phyloP scores from a whole-genome alignment of 176 grass and related monocot genomes.

The Rhynchospora pubera region DNA sequence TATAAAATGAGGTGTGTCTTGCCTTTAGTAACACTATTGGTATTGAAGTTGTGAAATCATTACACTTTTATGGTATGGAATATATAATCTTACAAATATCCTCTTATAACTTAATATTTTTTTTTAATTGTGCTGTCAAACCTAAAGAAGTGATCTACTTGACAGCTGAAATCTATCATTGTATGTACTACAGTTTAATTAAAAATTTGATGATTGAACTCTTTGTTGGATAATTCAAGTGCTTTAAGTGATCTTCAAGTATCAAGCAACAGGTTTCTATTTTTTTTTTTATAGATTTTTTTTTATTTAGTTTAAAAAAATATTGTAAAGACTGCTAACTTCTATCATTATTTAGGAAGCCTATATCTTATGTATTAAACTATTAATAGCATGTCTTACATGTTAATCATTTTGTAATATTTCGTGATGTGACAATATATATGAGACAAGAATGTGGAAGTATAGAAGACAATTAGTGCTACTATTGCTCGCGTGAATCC shows the following conservation, averaged over 20 bases:
- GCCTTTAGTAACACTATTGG: too few relatives aligned
- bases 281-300: not conserved
- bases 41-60: too few relatives aligned
- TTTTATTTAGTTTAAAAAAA: not conserved
- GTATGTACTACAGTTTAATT: too few relatives aligned
- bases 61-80: too few relatives aligned
- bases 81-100: not conserved
- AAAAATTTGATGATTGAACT: too few relatives aligned
- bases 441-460: constrained; percentile 14
- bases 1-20: too few relatives aligned
- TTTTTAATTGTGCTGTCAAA: not conserved
- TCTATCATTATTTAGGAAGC: not conserved
- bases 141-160: not conserved
- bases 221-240: too few relatives aligned
- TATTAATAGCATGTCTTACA: not conserved
- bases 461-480: constrained; percentile 26
- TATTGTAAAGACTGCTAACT: not conserved
- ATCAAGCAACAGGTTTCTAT: constrained; percentile 2
- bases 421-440: not conserved
- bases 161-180: too few relatives aligned
- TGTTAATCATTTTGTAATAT: not conserved
- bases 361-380: not conserved
- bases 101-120: not conserved
- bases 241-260: not conserved
- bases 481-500: constrained; percentile 46